Conservation (phyloP, 495 filamentous ascomycete genomes). For the Penicillium pancosmium region DNA sequence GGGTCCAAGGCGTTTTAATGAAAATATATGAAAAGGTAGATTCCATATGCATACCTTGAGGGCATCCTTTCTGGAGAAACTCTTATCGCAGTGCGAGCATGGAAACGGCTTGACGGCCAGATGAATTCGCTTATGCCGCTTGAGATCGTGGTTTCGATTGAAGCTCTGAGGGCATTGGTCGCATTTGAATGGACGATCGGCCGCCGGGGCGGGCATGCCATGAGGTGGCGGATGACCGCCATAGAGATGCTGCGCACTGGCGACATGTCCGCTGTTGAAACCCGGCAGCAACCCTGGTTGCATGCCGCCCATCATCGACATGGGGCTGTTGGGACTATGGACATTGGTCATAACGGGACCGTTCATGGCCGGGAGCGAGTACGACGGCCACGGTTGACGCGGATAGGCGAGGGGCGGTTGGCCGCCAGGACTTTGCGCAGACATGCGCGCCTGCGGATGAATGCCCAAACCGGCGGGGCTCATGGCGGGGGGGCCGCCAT, state of each 20-base stretch:
- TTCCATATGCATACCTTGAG: slow-evolving; percentile 71
- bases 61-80: slow-evolving; percentile 95
- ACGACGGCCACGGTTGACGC: slow-evolving; percentile 57
- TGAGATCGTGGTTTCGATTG: slow-evolving; percentile 96
- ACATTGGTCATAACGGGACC: slow-evolving; percentile 80
- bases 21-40: background rate
- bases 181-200: slow-evolving; percentile 93
- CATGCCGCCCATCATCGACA: slow-evolving; percentile 69
- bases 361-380: slow-evolving; percentile 59
- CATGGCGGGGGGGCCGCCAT: slow-evolving; percentile 57
- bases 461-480: slow-evolving; percentile 64
- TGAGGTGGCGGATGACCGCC: slow-evolving; percentile 49
- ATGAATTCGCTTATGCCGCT: slow-evolving; percentile 94
- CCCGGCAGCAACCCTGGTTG: slow-evolving; percentile 49
- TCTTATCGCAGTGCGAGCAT: slow-evolving; percentile 90
- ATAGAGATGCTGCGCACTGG: slow-evolving; percentile 59
- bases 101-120: slow-evolving; percentile 95
- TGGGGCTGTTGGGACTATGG: slow-evolving; percentile 68
- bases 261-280: slow-evolving; percentile 61
- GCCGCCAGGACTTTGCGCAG: slow-evolving; percentile 52
- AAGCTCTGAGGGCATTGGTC: slow-evolving; percentile 91
- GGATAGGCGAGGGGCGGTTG: slow-evolving; percentile 51
- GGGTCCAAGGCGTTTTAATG: background rate
- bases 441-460: slow-evolving; percentile 56
- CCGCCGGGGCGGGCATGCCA: slow-evolving; percentile 49